Base-by-base conservation (phyloP, 164 flowering plant genomes). In the Sextonia rubra region DNA sequence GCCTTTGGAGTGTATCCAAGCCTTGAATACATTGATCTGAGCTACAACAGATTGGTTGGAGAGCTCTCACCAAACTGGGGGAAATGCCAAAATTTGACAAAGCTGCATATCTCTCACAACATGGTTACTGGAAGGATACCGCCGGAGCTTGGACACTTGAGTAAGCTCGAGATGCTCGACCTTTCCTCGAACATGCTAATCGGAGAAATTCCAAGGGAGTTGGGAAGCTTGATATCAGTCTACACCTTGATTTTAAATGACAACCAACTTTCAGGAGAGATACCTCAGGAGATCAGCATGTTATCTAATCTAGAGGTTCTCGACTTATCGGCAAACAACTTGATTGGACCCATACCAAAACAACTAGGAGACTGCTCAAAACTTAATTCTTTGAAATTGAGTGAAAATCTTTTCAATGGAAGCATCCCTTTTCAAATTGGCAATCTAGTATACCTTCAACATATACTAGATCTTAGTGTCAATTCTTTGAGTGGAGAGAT, bases 401-500 rank as follows among this genome's bases (percentile, higher is more conserved):
- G 90, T 76, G 70, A 76, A 79, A 89, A 89, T 73, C 2, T 14
- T 26, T 64, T 64, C 18, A 3, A 26, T 64, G 90, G 92, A 15
- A 60, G 65, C 24, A 86, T 87, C 56, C 89, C 92, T 12, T 12
- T 32, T 0, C 80, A 83, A 68, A 79, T 89, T 0, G 84, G 86
- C 1, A 83, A 85, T 72, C 73, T 87, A 60, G 24, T 47, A 1
- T 7, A 22, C 0, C 30, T 89, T 74, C 85, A 80, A 76, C 29
- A 18, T 44, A 12, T 75, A 56, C 64, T 90, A 60, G 92, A 90
- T 64, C 82, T 89, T 9, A 88, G 92, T 78, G 67, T 78, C 74
- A 90, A 90, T 71, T 79, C 73, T 0, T 75, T 90, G 12, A 74
- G 83, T 3, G 91, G 92, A 61, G 1, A 65, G 12, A 84, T 90